phyloP scores from a whole-genome alignment of 805 yeast species.

The Candida chauliodis region DNA sequence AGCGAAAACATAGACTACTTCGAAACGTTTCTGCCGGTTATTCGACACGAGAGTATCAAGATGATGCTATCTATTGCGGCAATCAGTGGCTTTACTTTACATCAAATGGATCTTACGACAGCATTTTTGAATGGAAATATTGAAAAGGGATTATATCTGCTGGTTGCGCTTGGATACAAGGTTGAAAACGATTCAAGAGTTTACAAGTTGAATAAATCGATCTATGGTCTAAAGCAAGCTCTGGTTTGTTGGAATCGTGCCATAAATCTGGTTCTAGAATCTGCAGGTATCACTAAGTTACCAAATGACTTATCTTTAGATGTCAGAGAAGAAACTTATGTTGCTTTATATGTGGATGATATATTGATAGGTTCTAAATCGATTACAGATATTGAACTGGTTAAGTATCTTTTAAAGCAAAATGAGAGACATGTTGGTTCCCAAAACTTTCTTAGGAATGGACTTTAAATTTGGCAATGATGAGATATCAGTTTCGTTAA shows the following conservation, averaged over 20 bases:
- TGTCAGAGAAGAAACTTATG: neutral
- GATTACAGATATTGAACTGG: neutral
- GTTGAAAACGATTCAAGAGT: neutral
- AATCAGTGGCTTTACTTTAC: neutral
- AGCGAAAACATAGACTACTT: neutral
- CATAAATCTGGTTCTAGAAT: neutral
- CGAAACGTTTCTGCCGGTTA: neutral
- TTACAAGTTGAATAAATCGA: no score
- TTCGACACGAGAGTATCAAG: neutral
- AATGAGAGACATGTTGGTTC: no score
- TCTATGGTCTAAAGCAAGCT: neutral
- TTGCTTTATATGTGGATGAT: conserved; percentile 1
- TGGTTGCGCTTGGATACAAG: neutral
- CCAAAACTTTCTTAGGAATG: neutral
- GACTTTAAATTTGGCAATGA: no score
- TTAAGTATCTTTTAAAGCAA: no score
- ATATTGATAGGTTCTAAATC: neutral
- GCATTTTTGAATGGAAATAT: no score
- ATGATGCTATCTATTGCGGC: no score
- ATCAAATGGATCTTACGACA: neutral
- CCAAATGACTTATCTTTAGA: neutral
- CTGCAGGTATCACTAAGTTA: neutral
- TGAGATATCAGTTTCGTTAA: no score
- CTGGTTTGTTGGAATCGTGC: neutral
- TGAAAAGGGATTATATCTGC: neutral